A percentile compares a stretch with the other conserved stretches of the same genome.
Evolutionary conservation across 257 asterid species (phyloP).

Genomic region (Paraleonurus japonicus): DNA sequence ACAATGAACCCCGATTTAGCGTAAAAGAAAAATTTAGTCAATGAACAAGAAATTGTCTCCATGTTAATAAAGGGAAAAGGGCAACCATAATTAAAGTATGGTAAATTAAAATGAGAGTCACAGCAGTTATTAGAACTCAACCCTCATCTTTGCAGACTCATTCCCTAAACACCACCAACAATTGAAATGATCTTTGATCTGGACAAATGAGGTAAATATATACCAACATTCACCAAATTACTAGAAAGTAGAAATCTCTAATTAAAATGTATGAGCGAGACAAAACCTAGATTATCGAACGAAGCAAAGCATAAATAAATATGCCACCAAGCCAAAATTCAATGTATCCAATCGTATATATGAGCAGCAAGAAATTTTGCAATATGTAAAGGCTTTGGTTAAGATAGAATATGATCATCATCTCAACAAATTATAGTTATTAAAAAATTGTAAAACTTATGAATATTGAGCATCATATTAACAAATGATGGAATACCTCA

Average conservation of each 20-base stretch:
- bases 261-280: conserved; percentile 4
- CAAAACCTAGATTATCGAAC: not conserved
- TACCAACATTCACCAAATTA: conserved; percentile 9
- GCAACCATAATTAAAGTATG: conserved; percentile 3
- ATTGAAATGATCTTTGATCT: conserved; percentile 74
- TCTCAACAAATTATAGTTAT: not conserved
- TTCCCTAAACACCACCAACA: conserved; percentile 91
- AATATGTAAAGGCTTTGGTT: not conserved
- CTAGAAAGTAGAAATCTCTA: conserved; percentile 5
- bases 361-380: not conserved
- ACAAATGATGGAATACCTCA: conserved; percentile 50
- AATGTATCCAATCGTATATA: not conserved
- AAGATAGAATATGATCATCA: not conserved
- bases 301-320: not conserved
- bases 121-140: conserved; percentile 38
- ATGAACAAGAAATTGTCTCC: conserved; percentile 17
- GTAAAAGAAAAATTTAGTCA: conserved; percentile 10
- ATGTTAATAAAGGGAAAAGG: not conserved
- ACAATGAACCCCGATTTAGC: conserved; percentile 68
- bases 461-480: not conserved
- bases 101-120: conserved; percentile 22
- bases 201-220: conserved; percentile 42
- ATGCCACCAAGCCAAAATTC: not conserved
- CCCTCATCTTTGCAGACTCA: conserved; percentile 92
- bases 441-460: not conserved